Base-by-base conservation (phyloP, 805 yeast species). In the Starmera caribaea region DNA sequence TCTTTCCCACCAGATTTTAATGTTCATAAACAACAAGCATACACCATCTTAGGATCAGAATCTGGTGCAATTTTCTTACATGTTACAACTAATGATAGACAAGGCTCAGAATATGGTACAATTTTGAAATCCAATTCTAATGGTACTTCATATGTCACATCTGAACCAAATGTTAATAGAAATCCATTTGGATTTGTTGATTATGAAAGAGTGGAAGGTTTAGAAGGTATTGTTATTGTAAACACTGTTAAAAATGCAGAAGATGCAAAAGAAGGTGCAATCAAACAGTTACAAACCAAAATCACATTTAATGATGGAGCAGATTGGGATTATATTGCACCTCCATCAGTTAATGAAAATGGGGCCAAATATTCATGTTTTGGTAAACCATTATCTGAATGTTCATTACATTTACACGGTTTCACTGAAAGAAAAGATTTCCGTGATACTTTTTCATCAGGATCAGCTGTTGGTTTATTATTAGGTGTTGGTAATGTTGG, bases 401-500 rank as follows among this genome's bases (percentile, higher is more conserved):
- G 97, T 53, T 76, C 95, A 0, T 71, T 90, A 49, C 82, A 90
- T 55, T 61, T 90, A 35, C 97, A 88, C 57, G 95, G 97, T 0
- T 90, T 73, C 58, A 88, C 97, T 3, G 97, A 90, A 57, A 71
- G 96, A 48, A 62, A 63, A 5, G 97, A 89, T 58, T 71, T 71
- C 42, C 73, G 96, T 50, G 97, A 90, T 53, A 79, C 95, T 0
- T 85, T 66, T 48, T 82, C 95, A 0, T 88, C 97, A 0, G 78
- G 84, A 0, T 81, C 96, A 6, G 97, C 97, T 0, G 69, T 81
- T 14, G 98, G 98, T 0, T 61, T 88, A 59, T 59, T 90, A 68
- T 67, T 92, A 43, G 97, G 85, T 13, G 76, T 83, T 12, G 98
- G 98, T 26, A 88, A 83, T 55, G 96, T 87, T 34, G 97, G 97